Evolutionary conservation across 495 filamentous ascomycete species (phyloP), one percentile per base, ranked within the genome.

Genomic region (Hamigera avellanea): DNA sequence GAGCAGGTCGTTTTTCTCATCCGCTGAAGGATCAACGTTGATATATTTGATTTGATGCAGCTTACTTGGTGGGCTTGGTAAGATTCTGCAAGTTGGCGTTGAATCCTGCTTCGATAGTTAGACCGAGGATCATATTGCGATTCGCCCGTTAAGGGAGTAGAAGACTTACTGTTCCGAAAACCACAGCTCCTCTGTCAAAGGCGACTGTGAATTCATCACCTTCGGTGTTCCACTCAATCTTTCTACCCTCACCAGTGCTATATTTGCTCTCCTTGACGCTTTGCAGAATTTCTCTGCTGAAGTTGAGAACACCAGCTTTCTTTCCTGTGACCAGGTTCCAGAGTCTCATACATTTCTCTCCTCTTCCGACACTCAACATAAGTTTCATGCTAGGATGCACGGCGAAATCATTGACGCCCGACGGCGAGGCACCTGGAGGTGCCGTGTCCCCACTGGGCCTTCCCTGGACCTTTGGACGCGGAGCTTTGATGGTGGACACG

Each of bases 311-410:
- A 13, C 86, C 83, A 13, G 86, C 86, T 57, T 93, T 95, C 67
- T 86, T 93, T 2, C 88, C 93, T 18, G 91, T 96, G 48, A 95
- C 85, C 33, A 99, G 51, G 49, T 99, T 96, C 91, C 91, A 99
- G 42, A 96, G 62, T 43, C 91, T 66, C 82, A 99, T 87, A 47
- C 76, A 86, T 36, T 75, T 72, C 66, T 96, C 93, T 27, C 87
- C 87, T 41, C 78, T 82, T 18, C 82, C 78, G 3, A 96, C 87
- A 48, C 75, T 87, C 32, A 99, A 70, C 78, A 95, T 91, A 36
- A 99, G 72, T 64, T 95, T 96, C 72, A 87, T 83, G 58, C 81
- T 87, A 2, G 91, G 93, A 49, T 99, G 93, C 3, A 96, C 78
- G 8, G 93, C 87, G 62, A 96, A 86, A 52, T 87, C 86, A 49